Evolutionary conservation across 768 basidiomycete species (phyloP).

Genomic region (Epithele typhae): DNA sequence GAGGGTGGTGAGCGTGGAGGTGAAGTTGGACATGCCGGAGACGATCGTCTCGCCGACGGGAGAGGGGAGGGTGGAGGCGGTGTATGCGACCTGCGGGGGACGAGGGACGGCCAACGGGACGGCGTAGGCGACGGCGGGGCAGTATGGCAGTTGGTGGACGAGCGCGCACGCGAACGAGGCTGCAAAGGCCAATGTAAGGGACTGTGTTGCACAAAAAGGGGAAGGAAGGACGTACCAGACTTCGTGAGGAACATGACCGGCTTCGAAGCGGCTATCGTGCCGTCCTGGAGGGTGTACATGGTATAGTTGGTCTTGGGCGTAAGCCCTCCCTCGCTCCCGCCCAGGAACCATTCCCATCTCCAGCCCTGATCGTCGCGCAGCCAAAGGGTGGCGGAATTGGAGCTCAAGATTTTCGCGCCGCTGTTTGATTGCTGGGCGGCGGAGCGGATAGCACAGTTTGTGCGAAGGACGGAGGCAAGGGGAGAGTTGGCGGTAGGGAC

Average conservation of each 20-base stretch:
- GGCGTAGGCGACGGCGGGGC: conserved; percentile 65
- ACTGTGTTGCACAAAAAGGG: background rate
- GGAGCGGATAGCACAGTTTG: conserved; percentile 53
- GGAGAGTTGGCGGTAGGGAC: conserved; percentile 40
- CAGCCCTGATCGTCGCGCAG: conserved; percentile 53
- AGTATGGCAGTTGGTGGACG: conserved; percentile 68
- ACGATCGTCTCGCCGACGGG: conserved; percentile 48
- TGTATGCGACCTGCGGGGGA: conserved; percentile 38
- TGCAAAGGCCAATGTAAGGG: conserved; percentile 16
- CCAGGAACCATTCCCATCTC: conserved; percentile 63
- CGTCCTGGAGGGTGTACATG: conserved; percentile 56
- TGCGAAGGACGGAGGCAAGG: conserved; percentile 43
- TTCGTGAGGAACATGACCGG: conserved; percentile 77
- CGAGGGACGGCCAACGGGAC: conserved; percentile 59
- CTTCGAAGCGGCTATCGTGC: conserved; percentile 48
- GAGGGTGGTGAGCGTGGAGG: conserved; percentile 62
- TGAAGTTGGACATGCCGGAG: conserved; percentile 67
- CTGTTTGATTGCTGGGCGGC: conserved; percentile 19
- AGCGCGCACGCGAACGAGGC: conserved; percentile 69
- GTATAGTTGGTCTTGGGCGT: conserved; percentile 74
- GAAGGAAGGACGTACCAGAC: conserved; percentile 43
- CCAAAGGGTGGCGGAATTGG: conserved; percentile 47
- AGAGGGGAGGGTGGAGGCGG: conserved; percentile 46
- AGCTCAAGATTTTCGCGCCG: conserved; percentile 28
- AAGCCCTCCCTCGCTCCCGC: conserved; percentile 46